Evolutionary conservation across 2,329 filamentous ascomycete genomes (phyloP), one percentile per base, ranked within the genome.

Genomic region (Apiospora saccharicola): DNA sequence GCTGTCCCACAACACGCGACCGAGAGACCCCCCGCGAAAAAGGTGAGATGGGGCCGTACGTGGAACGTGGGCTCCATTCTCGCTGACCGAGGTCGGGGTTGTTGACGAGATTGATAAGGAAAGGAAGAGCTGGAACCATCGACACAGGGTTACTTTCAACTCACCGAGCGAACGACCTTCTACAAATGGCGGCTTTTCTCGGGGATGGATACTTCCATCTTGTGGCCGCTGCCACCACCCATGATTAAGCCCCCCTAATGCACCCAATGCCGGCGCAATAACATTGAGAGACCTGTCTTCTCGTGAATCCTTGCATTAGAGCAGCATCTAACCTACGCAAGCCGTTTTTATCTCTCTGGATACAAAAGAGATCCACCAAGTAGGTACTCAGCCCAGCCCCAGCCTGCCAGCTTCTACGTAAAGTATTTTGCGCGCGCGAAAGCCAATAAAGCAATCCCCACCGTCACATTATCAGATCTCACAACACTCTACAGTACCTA

Each of bases 381-480:
- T 19, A 13, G 8, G 8, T 22, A 22, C 19, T 10, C 57, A 41
- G 53, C 30, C 16, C 37, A 37, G 8, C 19, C 34, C 16, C 2
- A 37, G 44, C 46, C 16, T 10, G 7, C 34, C 22, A 64, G 30
- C 10, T 19, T 12, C n/a, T 6, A 61, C 26, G 26, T 30, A 2
- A 2, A 30, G 26, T 30, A 30, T 30, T 37, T 57, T 57, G 26
- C 51, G 6, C 19, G 14, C 16, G 49, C 24, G 49, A 26, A 53
- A 30, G 3, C 26, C 7, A 5, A 7, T 6, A 57, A 57, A 34
- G 16, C 26, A 34, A 34, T 34, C 14, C 49, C 49, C 49, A 10
- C n/a, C 51, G 51, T 57, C 51, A 14, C 14, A 26, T 57, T 57
- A 34, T 57, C 51, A 22, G 51, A 57, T 57, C 51, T 57, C 51